Percentiles rank a stretch among this genome's conserved stretches.
Conservation (phyloP, 495 filamentous ascomycete genomes). For the Xanthoparmelia taractica region DNA sequence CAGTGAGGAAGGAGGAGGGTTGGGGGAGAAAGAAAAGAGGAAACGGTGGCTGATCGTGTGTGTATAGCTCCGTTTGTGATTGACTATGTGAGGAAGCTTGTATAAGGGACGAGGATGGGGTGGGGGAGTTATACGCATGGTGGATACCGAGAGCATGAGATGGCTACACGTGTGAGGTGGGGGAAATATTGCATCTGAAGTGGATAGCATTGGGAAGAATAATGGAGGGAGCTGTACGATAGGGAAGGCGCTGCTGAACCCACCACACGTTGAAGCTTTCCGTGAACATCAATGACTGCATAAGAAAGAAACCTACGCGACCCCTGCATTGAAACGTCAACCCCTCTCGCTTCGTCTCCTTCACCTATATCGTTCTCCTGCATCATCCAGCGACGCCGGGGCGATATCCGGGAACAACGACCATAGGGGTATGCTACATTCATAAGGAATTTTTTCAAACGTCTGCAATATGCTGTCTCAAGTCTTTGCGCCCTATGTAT, state of each 20-base stretch:
- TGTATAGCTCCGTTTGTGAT: constrained; percentile 69
- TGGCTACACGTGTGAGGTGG: not conserved
- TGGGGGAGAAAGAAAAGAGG: too few relatives aligned
- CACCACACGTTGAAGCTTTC: too few relatives aligned
- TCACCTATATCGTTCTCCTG: not conserved
- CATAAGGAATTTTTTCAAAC: not conserved
- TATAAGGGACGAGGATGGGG: constrained; percentile 41
- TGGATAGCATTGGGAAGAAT: not conserved
- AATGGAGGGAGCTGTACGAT: not conserved
- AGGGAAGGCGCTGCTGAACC: not conserved
- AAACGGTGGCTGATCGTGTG: constrained; percentile 4
- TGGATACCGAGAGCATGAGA: not conserved
- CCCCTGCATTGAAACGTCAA: not conserved
- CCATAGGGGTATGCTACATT: not conserved
- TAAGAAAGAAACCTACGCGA: not conserved
- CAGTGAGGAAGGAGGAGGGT: too few relatives aligned
- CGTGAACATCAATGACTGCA: not conserved
- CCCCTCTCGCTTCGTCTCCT: not conserved
- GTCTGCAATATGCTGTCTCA: too few relatives aligned
- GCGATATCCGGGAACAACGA: not conserved
- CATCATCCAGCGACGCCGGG: not conserved
- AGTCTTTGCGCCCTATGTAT: too few relatives aligned
- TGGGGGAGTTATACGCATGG: not conserved
- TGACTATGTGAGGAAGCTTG: constrained; percentile 65
- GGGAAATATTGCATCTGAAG: not conserved